A percentile compares a stretch with the other conserved stretches of the same genome.
Conservation (phyloP, 129 eudicot genomes). For the Gnaphalium uliginosum region DNA sequence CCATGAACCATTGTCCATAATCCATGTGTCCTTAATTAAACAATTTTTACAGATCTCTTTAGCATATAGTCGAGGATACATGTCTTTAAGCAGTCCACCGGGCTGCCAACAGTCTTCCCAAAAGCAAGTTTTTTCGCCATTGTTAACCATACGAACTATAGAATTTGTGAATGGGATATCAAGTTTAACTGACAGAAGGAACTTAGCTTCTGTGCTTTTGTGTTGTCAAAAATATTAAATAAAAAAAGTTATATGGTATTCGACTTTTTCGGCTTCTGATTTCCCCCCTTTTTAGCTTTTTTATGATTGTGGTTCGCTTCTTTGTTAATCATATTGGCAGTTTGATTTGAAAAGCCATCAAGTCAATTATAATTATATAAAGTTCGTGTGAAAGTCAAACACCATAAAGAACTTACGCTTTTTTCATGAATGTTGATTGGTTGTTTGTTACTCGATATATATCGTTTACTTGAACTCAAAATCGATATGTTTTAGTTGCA, state of each 20-base stretch:
- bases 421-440: neutral
- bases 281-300: neutral
- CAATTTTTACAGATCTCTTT: too few species aligned
- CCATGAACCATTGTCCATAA: too few species aligned
- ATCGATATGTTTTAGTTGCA: neutral
- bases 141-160: too few species aligned
- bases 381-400: constrained; percentile 5
- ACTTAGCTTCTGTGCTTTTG: too few species aligned
- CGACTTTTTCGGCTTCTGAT: neutral
- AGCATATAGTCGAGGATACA: too few species aligned
- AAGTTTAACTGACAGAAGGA: too few species aligned
- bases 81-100: too few species aligned
- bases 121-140: too few species aligned
- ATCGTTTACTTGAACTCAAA: neutral
- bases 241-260: neutral
- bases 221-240: too few species aligned
- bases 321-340: constrained; percentile 18
- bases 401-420: neutral
- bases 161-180: too few species aligned
- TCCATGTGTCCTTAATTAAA: too few species aligned
- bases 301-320: constrained; percentile 17
- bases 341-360: neutral
- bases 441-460: neutral
- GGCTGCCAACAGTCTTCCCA: too few species aligned
- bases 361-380: neutral